Evolutionary conservation across 306 rosid genomes (phyloP).

Genomic region (Ammopiptanthus mongolicus): DNA sequence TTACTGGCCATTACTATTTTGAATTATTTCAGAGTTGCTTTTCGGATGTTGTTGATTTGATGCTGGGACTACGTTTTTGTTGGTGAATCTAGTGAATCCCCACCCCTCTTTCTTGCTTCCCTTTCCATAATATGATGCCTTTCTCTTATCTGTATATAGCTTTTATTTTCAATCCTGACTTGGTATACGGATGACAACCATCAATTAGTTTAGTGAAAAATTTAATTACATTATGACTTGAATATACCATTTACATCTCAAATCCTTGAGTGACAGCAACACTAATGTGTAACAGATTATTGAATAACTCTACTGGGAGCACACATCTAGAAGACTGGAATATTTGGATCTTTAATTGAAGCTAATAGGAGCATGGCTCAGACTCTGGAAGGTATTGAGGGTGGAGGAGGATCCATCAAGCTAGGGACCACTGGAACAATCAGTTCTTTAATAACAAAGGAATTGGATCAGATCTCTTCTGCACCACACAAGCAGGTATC

Average conservation of each 20-base stretch:
- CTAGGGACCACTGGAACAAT: slow-evolving; percentile 84
- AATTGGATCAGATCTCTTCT: slow-evolving; percentile 62
- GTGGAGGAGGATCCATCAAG: slow-evolving; percentile 81
- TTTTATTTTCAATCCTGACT: not conserved
- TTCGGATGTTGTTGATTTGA: slow-evolving; percentile 1
- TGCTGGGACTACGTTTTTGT: not conserved
- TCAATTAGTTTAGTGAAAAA: slow-evolving; percentile 1
- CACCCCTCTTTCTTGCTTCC: not conserved
- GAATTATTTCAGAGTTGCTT: not conserved
- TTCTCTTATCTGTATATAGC: not conserved
- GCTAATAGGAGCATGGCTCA: slow-evolving; percentile 59
- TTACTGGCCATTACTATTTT: slow-evolving; percentile 2
- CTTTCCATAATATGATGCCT: not conserved
- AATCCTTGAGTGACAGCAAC: slow-evolving; percentile 15
- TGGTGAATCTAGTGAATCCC: not conserved
- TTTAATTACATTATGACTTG: not conserved
- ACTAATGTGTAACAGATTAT: slow-evolving; percentile 35
- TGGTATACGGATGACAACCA: not conserved
- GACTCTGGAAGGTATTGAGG: slow-evolving; percentile 57
- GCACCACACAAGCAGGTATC: slow-evolving; percentile 42
- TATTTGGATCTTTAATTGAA: slow-evolving; percentile 21
- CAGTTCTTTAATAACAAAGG: slow-evolving; percentile 78
- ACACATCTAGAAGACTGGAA: slow-evolving; percentile 15
- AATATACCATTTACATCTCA: slow-evolving; percentile 9
- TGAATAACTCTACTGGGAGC: slow-evolving; percentile 31